These are phyloP conservation scores for Apiospora malaysiana DNA, from an alignment of 2,329 filamentous ascomycete genomes.

Conservation along the genomic window DNA sequence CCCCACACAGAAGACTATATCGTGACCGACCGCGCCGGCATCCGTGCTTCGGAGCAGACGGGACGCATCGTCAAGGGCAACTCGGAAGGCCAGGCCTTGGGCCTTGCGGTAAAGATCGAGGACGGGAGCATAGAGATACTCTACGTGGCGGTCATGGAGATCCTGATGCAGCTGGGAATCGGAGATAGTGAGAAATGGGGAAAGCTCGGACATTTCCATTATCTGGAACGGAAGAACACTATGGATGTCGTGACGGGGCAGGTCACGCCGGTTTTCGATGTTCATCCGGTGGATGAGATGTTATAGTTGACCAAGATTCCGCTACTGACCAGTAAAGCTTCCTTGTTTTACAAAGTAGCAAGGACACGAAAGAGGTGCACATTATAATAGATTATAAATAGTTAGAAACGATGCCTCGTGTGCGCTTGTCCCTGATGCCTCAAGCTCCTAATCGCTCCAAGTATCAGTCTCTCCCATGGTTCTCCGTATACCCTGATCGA, in stretches of 20 bases:
- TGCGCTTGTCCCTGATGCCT: not conserved
- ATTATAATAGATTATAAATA: not conserved
- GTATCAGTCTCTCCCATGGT: not conserved
- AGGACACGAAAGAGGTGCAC: not conserved
- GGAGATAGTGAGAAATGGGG: slow-evolving; percentile 39
- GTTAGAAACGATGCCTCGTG: not conserved
- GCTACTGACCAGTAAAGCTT: not conserved
- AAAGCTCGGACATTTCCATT: slow-evolving; percentile 41
- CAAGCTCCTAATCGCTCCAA: not conserved
- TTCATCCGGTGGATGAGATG: not conserved
- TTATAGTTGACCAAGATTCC: not conserved
- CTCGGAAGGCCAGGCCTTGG: slow-evolving; percentile 36
- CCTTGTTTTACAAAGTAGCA: not conserved
- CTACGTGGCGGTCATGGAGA: slow-evolving; percentile 50
- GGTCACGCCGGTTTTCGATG: slow-evolving; percentile 26
- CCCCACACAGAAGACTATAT: slow-evolving; percentile 36
- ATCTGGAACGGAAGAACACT: slow-evolving; percentile 44
- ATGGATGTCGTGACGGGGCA: slow-evolving; percentile 44
- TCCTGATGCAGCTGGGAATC: slow-evolving; percentile 50
- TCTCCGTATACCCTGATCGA: not conserved
- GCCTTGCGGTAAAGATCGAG: slow-evolving; percentile 54
- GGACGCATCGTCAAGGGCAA: slow-evolving; percentile 42
- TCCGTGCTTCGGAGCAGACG: slow-evolving; percentile 46
- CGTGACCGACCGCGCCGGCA: slow-evolving; percentile 43
- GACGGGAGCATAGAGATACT: slow-evolving; percentile 52